Evolutionary conservation across 2,329 filamentous ascomycete species (phyloP).

Genomic region (Podosphaera fusca): DNA sequence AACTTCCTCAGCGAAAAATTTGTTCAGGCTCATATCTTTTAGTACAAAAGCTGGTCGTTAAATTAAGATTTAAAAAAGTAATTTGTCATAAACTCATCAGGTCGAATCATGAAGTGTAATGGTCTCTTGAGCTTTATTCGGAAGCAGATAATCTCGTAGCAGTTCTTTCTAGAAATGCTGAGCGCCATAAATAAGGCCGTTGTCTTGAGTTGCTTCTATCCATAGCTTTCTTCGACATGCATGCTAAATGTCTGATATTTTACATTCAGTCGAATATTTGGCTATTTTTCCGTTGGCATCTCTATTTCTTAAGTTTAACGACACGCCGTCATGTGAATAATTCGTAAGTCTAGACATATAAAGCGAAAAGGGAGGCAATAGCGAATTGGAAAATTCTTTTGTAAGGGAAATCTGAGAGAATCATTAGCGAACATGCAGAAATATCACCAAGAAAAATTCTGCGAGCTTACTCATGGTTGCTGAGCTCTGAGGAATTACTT

Average conservation of each 20-base stretch:
- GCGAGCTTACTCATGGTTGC: constrained; percentile 37
- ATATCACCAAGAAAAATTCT: neutral
- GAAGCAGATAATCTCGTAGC: too few relatives aligned
- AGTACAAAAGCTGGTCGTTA: too few relatives aligned
- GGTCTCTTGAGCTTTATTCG: too few relatives aligned
- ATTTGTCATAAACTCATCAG: too few relatives aligned
- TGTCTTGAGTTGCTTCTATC: too few relatives aligned
- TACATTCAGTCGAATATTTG: neutral
- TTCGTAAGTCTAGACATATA: neutral
- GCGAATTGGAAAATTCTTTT: neutral
- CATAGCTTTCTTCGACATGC: too few relatives aligned
- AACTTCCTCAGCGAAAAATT: too few relatives aligned
- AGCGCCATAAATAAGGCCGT: too few relatives aligned
- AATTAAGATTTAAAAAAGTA: too few relatives aligned
- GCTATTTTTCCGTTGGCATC: neutral
- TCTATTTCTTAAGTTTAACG: neutral
- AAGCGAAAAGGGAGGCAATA: neutral
- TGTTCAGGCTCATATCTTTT: too few relatives aligned
- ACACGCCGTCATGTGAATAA: neutral
- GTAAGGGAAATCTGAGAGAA: neutral
- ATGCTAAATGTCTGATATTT: neutral
- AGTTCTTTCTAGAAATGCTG: too few relatives aligned
- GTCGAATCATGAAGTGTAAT: too few relatives aligned
- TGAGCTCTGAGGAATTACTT: constrained; percentile 51
- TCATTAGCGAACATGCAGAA: neutral